Evolutionary conservation across 495 filamentous ascomycete genomes (phyloP), one percentile per base, ranked within the genome.

Genomic region (Beverwykella pulmonaria): DNA sequence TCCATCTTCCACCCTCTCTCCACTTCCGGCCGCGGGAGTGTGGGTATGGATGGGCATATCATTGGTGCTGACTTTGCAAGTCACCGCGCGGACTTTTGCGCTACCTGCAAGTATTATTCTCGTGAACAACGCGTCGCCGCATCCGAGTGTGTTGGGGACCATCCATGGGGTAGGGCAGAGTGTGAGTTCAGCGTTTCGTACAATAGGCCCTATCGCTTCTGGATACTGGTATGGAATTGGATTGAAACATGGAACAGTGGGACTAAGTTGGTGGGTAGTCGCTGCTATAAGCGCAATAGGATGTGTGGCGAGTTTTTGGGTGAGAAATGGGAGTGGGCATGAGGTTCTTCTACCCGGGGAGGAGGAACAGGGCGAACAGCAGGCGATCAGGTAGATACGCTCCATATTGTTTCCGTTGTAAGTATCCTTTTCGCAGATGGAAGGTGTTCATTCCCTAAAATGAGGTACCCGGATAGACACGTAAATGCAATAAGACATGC

Each of bases 161-260:
- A 72, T 76, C 27, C 74, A 76, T 57, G 74, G 74, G 3, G 32
- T 76, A 7, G 74, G 72, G 9, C 72, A 74, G 32, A 70, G 67
- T 6, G 67, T 66, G 19, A 70, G 63, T 34, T 65, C 72, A 8
- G 69, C 69, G 7, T 72, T 72, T 26, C 67, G 74, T 0, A 76
- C 74, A 5, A 19, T 74, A 5, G 74, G 74, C 1, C 74, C 74
- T 0, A 65, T 76, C 5, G 54, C 68, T 22, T 59, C 60, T 6
- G 68, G 74, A n/a, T 76, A 67, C 32, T 74, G 72, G 74, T 74
- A 69, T 60, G 74, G 72, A 5, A n/a, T 73, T 34, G 74, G 74
- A 61, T 61, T 74, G 59, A 46, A 73, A 56, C 58, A 60, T 17
- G 74, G 71, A 0, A 65, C 57, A 25, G 70, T 74, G 39, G 74